Conservation (phyloP, 2,329 filamentous ascomycete genomes). For the Xylaria sp. region DNA sequence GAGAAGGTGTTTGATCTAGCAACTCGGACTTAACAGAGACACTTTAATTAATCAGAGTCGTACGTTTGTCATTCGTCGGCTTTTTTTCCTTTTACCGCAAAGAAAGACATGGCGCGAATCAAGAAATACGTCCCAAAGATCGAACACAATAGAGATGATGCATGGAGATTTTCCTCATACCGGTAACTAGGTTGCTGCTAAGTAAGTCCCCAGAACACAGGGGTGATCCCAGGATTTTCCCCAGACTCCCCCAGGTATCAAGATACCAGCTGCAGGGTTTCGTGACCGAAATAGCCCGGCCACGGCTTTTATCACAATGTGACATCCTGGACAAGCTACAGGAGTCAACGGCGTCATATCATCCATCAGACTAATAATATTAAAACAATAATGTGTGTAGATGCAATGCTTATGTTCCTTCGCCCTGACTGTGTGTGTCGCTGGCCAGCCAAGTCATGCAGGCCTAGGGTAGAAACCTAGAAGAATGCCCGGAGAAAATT, state of each 20-base stretch:
- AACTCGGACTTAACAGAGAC: background rate
- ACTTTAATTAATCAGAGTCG: background rate
- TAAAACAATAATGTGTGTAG: background rate
- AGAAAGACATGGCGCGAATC: slow-evolving; percentile 2
- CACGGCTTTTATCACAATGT: slow-evolving; percentile 23
- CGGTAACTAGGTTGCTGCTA: slow-evolving; percentile 16
- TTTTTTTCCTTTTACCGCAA: background rate
- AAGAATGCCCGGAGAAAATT: slow-evolving; percentile 9
- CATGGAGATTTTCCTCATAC: background rate
- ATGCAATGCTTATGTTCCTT: slow-evolving; percentile 17
- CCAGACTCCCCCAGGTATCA: slow-evolving; percentile 29
- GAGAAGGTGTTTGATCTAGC: background rate
- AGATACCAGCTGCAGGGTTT: slow-evolving; percentile 22
- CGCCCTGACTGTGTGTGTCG: slow-evolving; percentile 10
- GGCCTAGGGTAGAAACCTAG: background rate
- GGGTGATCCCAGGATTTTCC: slow-evolving; percentile 35
- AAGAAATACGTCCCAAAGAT: slow-evolving; percentile 9
- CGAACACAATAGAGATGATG: background rate
- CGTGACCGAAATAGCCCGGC: slow-evolving; percentile 23
- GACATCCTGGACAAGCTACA: slow-evolving; percentile 7
- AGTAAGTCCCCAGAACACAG: slow-evolving; percentile 14
- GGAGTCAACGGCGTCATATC: slow-evolving; percentile 16
- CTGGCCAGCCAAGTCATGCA: slow-evolving; percentile 18
- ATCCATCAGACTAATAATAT: background rate
- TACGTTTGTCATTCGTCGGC: background rate